Conservation (phyloP, 352 stramenopile species). For the Phytophthora brassicae region DNA sequence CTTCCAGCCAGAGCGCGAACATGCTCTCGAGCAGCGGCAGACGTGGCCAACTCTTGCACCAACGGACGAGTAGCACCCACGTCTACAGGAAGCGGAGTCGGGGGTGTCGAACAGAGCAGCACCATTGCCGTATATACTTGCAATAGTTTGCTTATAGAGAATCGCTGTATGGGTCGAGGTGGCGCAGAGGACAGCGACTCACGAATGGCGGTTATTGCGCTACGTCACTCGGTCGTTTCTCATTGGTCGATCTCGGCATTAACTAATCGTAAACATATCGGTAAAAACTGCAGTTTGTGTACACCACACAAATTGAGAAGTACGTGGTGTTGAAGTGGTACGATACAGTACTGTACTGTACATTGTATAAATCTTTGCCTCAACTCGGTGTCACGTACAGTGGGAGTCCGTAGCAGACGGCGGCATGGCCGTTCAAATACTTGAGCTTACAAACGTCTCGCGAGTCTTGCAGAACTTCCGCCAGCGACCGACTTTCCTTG, state of each 20-base stretch:
- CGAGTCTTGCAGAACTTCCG: constrained; percentile 69
- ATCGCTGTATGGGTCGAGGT: constrained; percentile 18
- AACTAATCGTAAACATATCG: constrained; percentile 25
- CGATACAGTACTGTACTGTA: no score
- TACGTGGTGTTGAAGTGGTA: no score
- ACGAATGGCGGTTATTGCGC: no score
- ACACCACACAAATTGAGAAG: constrained; percentile 8
- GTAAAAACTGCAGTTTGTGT: constrained; percentile 25
- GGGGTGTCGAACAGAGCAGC: constrained; percentile 32
- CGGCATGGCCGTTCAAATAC: constrained; percentile 94
- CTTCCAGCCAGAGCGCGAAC: constrained; percentile 30
- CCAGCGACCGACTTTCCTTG: constrained; percentile 48
- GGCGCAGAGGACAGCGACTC: no score
- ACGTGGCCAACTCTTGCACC: constrained; percentile 25
- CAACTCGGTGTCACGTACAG: constrained; percentile 38
- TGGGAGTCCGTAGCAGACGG: constrained; percentile 95
- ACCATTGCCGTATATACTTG: constrained; percentile 34
- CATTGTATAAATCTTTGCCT: no score
- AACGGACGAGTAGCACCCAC: constrained; percentile 33
- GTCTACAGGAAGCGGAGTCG: constrained; percentile 28
- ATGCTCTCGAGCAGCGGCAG: constrained; percentile 31
- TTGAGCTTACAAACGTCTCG: constrained; percentile 92
- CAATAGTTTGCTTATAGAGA: background rate
- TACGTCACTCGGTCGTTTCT: constrained; percentile 26
- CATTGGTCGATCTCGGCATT: constrained; percentile 30